Conservation (phyloP, 495 filamentous ascomycete genomes). For the Apodospora peruviana region DNA sequence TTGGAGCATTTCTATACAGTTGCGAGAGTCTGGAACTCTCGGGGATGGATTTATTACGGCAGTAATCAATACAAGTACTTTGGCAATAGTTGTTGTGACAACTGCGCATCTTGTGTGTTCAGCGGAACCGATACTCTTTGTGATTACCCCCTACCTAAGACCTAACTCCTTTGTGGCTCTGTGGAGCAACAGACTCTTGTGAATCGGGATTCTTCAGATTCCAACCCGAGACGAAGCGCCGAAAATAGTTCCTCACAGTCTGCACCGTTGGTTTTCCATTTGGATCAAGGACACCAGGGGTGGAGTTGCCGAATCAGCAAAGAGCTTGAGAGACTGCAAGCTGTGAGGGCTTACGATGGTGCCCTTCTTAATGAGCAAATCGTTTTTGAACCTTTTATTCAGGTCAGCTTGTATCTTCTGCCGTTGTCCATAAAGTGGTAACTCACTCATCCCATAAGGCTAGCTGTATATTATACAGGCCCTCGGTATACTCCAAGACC, state of each 20-base stretch:
- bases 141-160: too few relatives aligned
- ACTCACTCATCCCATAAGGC: constrained; percentile 1
- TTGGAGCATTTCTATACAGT: too few relatives aligned
- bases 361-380: not conserved
- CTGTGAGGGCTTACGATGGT: not conserved
- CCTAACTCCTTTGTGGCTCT: too few relatives aligned
- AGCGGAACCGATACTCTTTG: too few relatives aligned
- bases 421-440: not conserved
- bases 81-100: too few relatives aligned
- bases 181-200: too few relatives aligned
- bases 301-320: not conserved
- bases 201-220: constrained; percentile 1
- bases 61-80: too few relatives aligned
- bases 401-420: not conserved
- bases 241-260: constrained; percentile 1
- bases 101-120: too few relatives aligned
- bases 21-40: too few relatives aligned
- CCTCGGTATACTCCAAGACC: not conserved
- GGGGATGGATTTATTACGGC: too few relatives aligned
- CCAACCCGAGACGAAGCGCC: constrained; percentile 1
- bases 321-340: not conserved
- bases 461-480: not conserved
- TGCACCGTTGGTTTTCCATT: not conserved
- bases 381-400: not conserved
- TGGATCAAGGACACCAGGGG: not conserved